These are phyloP conservation scores for Linnemannia exigua DNA, from an alignment of 192 early-diverging fungal genomes.

Conservation along the genomic window DNA sequence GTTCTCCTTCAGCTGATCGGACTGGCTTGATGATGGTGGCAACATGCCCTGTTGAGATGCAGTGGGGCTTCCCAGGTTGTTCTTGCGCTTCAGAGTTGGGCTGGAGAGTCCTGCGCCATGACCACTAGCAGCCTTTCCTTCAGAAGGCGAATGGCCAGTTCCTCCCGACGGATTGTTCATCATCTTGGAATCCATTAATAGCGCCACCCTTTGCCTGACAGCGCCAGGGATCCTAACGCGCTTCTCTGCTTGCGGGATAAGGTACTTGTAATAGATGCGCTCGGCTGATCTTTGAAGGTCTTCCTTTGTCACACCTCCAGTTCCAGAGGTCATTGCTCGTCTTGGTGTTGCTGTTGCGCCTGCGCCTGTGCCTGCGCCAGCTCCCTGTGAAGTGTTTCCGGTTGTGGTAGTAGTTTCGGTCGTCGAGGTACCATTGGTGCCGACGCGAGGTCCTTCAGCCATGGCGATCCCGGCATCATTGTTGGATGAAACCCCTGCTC, in stretches of 20 bases:
- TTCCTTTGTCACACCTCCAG: constrained; percentile 54
- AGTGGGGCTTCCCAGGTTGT: background rate
- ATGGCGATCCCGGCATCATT: background rate
- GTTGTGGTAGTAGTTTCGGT: background rate
- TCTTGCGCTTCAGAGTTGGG: constrained; percentile 9
- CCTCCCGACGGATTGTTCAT: constrained; percentile 15
- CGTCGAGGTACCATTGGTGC: background rate
- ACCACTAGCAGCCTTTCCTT: no score
- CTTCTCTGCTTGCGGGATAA: constrained; percentile 65
- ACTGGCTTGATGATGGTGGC: background rate
- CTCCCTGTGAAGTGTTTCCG: background rate
- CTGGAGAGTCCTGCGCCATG: background rate
- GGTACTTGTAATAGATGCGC: constrained; percentile 67
- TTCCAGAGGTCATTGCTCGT: constrained; percentile 19
- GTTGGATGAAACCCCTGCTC: background rate
- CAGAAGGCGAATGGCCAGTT: background rate
- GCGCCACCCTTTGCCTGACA: constrained; percentile 51
- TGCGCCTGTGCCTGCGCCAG: background rate
- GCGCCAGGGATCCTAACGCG: constrained; percentile 59
- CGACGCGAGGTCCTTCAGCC: background rate
- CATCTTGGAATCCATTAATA: constrained; percentile 37
- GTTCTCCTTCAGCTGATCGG: background rate
- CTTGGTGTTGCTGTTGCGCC: background rate
- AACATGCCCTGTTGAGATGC: background rate
- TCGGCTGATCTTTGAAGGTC: constrained; percentile 68